Conservation (phyloP, 2,329 filamentous ascomycete genomes). For the Sporothrix pseudoabietina region DNA sequence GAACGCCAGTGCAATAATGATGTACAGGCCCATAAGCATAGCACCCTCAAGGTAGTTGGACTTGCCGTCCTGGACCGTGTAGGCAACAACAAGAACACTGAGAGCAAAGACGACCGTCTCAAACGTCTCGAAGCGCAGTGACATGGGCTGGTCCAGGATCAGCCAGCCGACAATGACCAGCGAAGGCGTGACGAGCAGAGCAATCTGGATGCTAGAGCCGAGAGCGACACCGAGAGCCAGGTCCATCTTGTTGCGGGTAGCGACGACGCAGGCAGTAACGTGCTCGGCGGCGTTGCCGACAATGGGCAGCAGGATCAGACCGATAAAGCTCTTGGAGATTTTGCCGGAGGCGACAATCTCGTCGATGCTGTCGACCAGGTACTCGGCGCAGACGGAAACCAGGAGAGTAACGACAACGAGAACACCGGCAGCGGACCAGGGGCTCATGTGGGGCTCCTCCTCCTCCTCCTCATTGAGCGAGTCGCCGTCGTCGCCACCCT, state of each 20-base stretch:
- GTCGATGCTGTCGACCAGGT: constrained; percentile 74
- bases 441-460: constrained; percentile 57
- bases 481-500: constrained; percentile 34
- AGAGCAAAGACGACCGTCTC: constrained; percentile 78
- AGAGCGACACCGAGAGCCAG: constrained; percentile 78
- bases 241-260: constrained; percentile 75
- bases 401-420: constrained; percentile 70
- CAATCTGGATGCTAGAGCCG: constrained; percentile 80
- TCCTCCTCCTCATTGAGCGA: constrained; percentile 47
- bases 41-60: constrained; percentile 83
- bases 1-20: constrained; percentile 64
- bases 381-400: constrained; percentile 79
- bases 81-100: constrained; percentile 73
- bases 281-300: constrained; percentile 84
- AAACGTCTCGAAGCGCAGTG: constrained; percentile 78
- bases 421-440: constrained; percentile 64
- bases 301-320: constrained; percentile 77
- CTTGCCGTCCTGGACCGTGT: constrained; percentile 77
- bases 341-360: constrained; percentile 61
- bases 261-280: constrained; percentile 78
- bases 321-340: constrained; percentile 74
- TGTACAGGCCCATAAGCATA: constrained; percentile 61
- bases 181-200: constrained; percentile 77
- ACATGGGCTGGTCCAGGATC: constrained; percentile 71
- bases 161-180: constrained; percentile 80